phyloP scores from a whole-genome alignment of 1,284 basidiomycete genomes.

The Mycena sp. region DNA sequence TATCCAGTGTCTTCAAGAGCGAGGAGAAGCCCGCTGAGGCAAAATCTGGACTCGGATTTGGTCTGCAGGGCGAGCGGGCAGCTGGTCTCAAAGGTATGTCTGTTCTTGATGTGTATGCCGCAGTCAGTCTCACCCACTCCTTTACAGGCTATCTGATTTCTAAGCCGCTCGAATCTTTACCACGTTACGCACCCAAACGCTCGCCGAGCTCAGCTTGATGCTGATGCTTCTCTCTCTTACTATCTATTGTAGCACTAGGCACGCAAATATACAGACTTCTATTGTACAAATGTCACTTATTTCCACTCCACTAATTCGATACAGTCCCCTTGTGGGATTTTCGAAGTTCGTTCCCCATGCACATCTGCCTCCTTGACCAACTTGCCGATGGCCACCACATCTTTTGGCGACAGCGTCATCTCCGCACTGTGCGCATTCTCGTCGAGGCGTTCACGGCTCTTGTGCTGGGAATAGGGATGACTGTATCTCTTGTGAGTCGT shows the following conservation, averaged over 20 bases:
- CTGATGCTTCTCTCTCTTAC: background rate
- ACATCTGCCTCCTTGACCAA: conserved; percentile 21
- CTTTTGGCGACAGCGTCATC: conserved; percentile 14
- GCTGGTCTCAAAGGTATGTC: conserved; percentile 65
- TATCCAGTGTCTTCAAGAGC: conserved; percentile 44
- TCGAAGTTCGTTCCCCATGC: conserved; percentile 16
- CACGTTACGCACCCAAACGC: conserved; percentile 53
- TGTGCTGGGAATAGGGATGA: conserved; percentile 14
- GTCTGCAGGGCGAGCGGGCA: conserved; percentile 78
- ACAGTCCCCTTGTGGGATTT: conserved; percentile 15
- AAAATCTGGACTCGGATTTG: conserved; percentile 75
- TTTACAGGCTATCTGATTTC: conserved; percentile 55
- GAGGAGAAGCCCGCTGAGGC: conserved; percentile 36
- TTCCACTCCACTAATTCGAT: conserved; percentile 21
- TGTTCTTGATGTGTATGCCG: background rate
- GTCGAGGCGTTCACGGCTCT: conserved; percentile 14
- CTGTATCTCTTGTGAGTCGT: background rate
- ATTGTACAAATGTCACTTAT: background rate
- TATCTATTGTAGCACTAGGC: background rate
- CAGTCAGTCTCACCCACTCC: background rate
- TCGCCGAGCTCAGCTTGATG: background rate
- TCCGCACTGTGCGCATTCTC: conserved; percentile 22
- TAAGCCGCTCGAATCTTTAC: conserved; percentile 67
- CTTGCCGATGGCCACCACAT: conserved; percentile 13
- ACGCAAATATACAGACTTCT: background rate